Evolutionary conservation across 768 basidiomycete species (phyloP), one percentile per base, ranked within the genome.

Genomic region (Tricholoma matsutake): DNA sequence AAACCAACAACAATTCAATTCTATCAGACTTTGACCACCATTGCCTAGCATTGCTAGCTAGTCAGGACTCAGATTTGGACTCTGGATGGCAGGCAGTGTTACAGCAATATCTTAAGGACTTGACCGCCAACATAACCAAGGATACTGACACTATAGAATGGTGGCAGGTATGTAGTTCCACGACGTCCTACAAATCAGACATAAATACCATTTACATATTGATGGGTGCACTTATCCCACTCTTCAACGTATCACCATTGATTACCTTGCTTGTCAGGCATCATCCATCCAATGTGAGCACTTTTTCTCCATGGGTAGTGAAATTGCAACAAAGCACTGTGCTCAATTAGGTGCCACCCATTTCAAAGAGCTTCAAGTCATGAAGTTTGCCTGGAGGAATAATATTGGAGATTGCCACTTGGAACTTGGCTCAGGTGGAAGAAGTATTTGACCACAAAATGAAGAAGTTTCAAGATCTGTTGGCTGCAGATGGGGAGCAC

Each of bases 71-170:
- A 37, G 39, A 39, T 8, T 8, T 0, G 6, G 32, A 60, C 11
- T 31, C 55, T 5, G 56, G 45, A 14, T 65, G 64, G 64, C 20
- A 16, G n/a, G 29, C 61, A 1, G 54, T 61, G 16, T 49, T 67
- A 6, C n/a, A 49, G 14, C 57, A 28, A 10, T 67, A 67, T 34
- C 59, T 67, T 0, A 55, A 59, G 32, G 60, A 56, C 11, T 34
- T 61, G 20, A 64, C 63, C n/a, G 37, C 54, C 1, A 61, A 65
- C 54, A 54, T 67, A 4, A 58, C 25, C 13, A 60, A 61, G 58
- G 64, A 65, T 41, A 61, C 63, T 1, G 59, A 65, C 56, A 56
- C 64, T 18, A 28, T 63, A 16, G 29, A 59, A 43, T 65, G 60
- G 63, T 68, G 65, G 67, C 57, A 62, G 63, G 67, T 39, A 39